Percentiles rank a stretch among this genome's conserved stretches.
Evolutionary conservation across 768 basidiomycete genomes (phyloP).

Genomic region (Tephrocybe sp.): DNA sequence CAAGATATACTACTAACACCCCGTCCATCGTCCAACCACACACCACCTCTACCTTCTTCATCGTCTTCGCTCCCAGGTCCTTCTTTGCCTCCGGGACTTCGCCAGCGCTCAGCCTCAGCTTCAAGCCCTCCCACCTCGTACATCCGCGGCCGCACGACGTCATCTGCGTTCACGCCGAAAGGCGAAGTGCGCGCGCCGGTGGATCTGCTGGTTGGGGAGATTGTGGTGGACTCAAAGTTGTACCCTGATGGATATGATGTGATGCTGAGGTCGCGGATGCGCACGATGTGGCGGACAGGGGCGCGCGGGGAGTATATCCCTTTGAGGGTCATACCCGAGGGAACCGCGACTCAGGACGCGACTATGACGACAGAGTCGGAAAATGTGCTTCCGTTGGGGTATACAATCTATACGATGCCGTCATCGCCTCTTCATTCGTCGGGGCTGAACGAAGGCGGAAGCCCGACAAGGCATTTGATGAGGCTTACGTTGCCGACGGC

Average conservation of each 20-base stretch:
- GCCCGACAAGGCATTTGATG: conserved; percentile 72
- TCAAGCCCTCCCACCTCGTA: conserved; percentile 22
- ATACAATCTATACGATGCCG: conserved; percentile 74
- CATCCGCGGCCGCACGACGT: conserved; percentile 41
- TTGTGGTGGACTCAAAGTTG: conserved; percentile 79
- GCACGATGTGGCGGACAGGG: conserved; percentile 29
- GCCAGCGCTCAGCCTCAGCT: conserved; percentile 34
- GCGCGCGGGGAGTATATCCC: conserved; percentile 32
- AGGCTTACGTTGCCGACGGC: conserved; percentile 81
- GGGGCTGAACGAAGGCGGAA: conserved; percentile 43
- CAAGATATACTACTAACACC: background rate
- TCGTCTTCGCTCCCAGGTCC: conserved; percentile 21
- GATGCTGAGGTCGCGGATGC: conserved; percentile 40
- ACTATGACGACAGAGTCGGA: no score
- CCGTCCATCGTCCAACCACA: background rate
- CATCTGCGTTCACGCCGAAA: conserved; percentile 61
- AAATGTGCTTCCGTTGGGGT: conserved; percentile 50
- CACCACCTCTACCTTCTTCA: background rate
- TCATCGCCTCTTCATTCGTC: conserved; percentile 82
- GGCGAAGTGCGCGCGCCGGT: conserved; percentile 60
- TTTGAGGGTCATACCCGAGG: conserved; percentile 21
- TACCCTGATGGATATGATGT: conserved; percentile 78
- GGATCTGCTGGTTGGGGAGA: conserved; percentile 76
- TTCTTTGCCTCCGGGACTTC: conserved; percentile 25
- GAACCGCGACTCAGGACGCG: no score